Percentiles rank a stretch among this genome's conserved stretches.
Evolutionary conservation across 164 flowering plant genomes (phyloP).

Genomic region (Vitis cinerea): DNA sequence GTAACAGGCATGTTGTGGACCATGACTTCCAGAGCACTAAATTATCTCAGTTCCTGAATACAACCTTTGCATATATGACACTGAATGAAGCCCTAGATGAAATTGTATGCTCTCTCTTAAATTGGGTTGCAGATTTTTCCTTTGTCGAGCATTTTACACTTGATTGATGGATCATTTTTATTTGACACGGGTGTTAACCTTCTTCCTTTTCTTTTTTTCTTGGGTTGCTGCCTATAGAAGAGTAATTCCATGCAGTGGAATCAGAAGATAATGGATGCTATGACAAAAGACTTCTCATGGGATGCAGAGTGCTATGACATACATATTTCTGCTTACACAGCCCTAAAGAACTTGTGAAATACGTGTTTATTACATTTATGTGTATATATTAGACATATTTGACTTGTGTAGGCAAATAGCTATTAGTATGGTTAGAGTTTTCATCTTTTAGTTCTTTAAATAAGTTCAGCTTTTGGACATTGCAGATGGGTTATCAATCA

Average conservation of each 20-base stretch:
- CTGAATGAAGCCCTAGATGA: slow-evolving; percentile 65
- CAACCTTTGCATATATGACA: slow-evolving; percentile 54
- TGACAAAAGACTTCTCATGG: slow-evolving; percentile 79
- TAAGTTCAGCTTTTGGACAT: too few relatives aligned
- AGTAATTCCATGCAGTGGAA: slow-evolving; percentile 51
- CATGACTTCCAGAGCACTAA: slow-evolving; percentile 38
- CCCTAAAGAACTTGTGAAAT: slow-evolving; percentile 42
- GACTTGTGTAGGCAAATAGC: neutral
- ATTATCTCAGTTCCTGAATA: slow-evolving; percentile 37
- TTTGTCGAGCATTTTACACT: neutral
- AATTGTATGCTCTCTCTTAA: slow-evolving; percentile 45
- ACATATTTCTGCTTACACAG: slow-evolving; percentile 58
- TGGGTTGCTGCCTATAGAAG: slow-evolving; percentile 31
- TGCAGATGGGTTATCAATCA: too few relatives aligned
- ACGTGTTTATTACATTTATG: neutral
- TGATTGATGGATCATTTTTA: neutral
- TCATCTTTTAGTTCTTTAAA: too few relatives aligned
- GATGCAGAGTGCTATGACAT: slow-evolving; percentile 66
- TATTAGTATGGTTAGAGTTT: too few relatives aligned
- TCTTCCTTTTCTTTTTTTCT: neutral
- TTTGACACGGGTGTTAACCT: neutral
- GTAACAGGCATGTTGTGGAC: slow-evolving; percentile 36
- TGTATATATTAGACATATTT: neutral
- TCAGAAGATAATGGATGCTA: slow-evolving; percentile 51
- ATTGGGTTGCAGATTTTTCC: too few relatives aligned